These are phyloP conservation scores for Dryadomyces quercus-mongolicae DNA, from an alignment of 2,329 filamentous ascomycete genomes.

Conservation along the genomic window DNA sequence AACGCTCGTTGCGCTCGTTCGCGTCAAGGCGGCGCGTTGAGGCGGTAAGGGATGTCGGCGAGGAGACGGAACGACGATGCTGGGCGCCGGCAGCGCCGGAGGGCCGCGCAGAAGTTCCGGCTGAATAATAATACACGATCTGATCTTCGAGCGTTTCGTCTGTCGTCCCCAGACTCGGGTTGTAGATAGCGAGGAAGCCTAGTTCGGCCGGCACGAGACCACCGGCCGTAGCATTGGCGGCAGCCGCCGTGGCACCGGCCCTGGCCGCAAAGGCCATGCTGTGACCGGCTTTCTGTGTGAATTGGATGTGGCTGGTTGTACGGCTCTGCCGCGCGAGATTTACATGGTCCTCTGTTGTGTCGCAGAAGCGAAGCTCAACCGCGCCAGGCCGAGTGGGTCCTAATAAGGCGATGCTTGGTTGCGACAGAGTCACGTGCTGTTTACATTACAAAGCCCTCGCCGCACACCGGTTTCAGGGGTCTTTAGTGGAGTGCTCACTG, in stretches of 20 bases:
- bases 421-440: no score
- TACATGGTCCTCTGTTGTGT: background rate
- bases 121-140: constrained; percentile 92
- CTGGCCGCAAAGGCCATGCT: background rate
- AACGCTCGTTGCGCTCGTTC: constrained; percentile 69
- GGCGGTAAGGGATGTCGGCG: constrained; percentile 12
- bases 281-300: background rate
- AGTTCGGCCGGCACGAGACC: constrained; percentile 60
- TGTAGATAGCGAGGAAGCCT: constrained; percentile 89
- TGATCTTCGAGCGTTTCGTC: constrained; percentile 69
- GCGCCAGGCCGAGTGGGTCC: background rate
- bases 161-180: constrained; percentile 45
- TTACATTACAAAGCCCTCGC: no score
- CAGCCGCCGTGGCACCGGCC: background rate
- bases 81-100: constrained; percentile 1
- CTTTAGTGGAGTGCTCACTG: no score
- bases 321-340: background rate
- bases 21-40: constrained; percentile 31
- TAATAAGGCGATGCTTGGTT: no score
- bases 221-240: background rate
- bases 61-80: constrained; percentile 24
- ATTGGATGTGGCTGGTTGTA: background rate
- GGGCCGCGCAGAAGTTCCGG: constrained; percentile 20
- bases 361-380: background rate
- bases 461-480: no score